Conservation (phyloP, 192 early-diverging fungal species). For the Jimgerdemannia lactiflua region DNA sequence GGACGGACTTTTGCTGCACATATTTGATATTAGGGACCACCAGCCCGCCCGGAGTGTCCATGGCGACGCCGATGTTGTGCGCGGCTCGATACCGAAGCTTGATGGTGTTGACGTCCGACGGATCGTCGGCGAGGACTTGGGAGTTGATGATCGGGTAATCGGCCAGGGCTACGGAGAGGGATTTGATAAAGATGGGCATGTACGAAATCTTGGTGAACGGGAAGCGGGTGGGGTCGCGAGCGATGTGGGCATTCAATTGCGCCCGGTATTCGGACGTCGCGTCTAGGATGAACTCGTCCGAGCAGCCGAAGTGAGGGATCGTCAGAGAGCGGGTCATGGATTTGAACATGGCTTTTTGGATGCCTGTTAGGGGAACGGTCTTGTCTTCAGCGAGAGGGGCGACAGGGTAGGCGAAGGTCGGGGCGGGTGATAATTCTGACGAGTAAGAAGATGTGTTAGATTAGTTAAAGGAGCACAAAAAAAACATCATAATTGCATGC, state of each 20-base stretch:
- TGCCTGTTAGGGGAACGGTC: conserved; percentile 65
- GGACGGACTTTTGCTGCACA: conserved; percentile 79
- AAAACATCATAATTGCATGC: too few species aligned
- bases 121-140: conserved; percentile 39
- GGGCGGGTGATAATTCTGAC: conserved; percentile 8
- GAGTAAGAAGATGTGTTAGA: neutral
- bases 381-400: conserved; percentile 48
- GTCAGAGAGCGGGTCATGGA: conserved; percentile 87
- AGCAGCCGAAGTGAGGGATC: conserved; percentile 95
- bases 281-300: conserved; percentile 86
- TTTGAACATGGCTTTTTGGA: conserved; percentile 98
- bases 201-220: conserved; percentile 77
- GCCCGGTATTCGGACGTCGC: conserved; percentile 58
- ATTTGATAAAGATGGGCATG: conserved; percentile 97
- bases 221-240: conserved; percentile 39
- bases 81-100: conserved; percentile 69
- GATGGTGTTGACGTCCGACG: conserved; percentile 40
- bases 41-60: conserved; percentile 96
- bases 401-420: conserved; percentile 19
- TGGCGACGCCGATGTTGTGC: conserved; percentile 95
- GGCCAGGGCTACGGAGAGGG: conserved; percentile 73
- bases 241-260: conserved; percentile 63
- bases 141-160: conserved; percentile 91
- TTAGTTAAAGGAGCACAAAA: too few species aligned
- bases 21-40: conserved; percentile 95